Base-by-base conservation (phyloP, 2,329 filamentous ascomycete genomes). In the Leptographium wingfieldii region DNA sequence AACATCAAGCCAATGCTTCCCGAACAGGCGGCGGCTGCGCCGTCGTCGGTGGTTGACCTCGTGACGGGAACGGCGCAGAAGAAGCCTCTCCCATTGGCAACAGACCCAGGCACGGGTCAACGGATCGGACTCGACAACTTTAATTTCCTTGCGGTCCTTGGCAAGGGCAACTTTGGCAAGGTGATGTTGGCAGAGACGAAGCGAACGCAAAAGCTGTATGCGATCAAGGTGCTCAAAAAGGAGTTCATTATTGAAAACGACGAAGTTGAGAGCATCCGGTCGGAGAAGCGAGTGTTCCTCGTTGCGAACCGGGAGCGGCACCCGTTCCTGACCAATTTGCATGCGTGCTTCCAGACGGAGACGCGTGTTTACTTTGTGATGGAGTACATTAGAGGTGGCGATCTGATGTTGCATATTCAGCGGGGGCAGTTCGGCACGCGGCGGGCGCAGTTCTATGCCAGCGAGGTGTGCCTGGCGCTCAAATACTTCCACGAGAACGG, bases 401-500 rank as follows among this genome's bases (percentile, higher is more conserved):
- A 99, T 80, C 75, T 99, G 71, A 99, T 99, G 94, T 79, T 97
- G 74, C 94, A 99, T 75, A 99, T 99, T 71, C 94, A 99, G 73
- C 85, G 94, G 62, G 92, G 92, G 22, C 90, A 95, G 70, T 99
- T 99, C 69, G 92, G 92, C 60, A 88, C 91, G 7, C 97, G 96
- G 75, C 85, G 94, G 66, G 92, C 94, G 65, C 94, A 99, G 87
- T 99, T 99, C 73, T 99, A 99, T 70, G 95, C 94, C 55, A 91
- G 92, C 14, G 94, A 99, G 73, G 95, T 99, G 59, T 96, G 94
- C 77, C 75, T 99, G 70, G 94, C 94, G 19, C 78, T 99, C 68
- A 99, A 99, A 73, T 99, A 99, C 73, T 97, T 99, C 81, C 94
- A 99, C 70, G 94, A 99, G 73, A 97, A 99, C 71, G 94, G 94